phyloP scores from a whole-genome alignment of 1,284 basidiomycete species.

The Agroathelia rolfsii region DNA sequence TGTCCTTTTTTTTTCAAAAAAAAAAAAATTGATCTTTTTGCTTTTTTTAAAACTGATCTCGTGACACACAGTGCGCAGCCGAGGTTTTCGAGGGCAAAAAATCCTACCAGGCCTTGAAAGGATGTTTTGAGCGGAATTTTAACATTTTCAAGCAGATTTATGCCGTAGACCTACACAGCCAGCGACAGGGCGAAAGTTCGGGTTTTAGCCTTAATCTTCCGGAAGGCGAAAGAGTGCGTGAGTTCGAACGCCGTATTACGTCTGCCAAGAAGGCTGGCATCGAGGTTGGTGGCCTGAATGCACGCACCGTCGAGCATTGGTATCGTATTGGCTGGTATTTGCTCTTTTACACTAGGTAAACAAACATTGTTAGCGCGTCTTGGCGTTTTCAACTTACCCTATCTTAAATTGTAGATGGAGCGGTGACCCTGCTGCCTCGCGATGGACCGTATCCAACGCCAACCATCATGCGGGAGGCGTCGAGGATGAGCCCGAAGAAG shows the following conservation, averaged over 20 bases:
- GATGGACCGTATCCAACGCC: conserved; percentile 29
- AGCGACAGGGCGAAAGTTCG: conserved; percentile 27
- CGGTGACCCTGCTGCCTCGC: conserved; percentile 47
- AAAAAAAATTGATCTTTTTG: too few relatives aligned
- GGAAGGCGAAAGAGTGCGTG: conserved; percentile 50
- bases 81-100: conserved; percentile 64
- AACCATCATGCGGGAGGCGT: conserved; percentile 23
- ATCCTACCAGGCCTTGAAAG: conserved; percentile 70
- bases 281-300: conserved; percentile 59
- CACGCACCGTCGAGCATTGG: conserved; percentile 67
- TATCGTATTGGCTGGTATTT: conserved; percentile 63
- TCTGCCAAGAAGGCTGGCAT: conserved; percentile 48
- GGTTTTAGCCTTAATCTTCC: too few relatives aligned
- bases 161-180: conserved; percentile 49
- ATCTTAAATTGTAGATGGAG: conserved; percentile 37
- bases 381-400: conserved; percentile 7
- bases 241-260: conserved; percentile 56
- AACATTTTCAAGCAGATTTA: conserved; percentile 72
- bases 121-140: conserved; percentile 72
- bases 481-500: conserved; percentile 40
- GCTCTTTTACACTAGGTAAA: conserved; percentile 52
- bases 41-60: conserved; percentile 1
- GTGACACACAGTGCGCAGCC: conserved; percentile 42
- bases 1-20: not conserved
- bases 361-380: conserved; percentile 6